Percentiles rank a stretch among this genome's conserved stretches.
Evolutionary conservation across 208 protist species (phyloP).

Genomic region (Entamoeba invadens): DNA sequence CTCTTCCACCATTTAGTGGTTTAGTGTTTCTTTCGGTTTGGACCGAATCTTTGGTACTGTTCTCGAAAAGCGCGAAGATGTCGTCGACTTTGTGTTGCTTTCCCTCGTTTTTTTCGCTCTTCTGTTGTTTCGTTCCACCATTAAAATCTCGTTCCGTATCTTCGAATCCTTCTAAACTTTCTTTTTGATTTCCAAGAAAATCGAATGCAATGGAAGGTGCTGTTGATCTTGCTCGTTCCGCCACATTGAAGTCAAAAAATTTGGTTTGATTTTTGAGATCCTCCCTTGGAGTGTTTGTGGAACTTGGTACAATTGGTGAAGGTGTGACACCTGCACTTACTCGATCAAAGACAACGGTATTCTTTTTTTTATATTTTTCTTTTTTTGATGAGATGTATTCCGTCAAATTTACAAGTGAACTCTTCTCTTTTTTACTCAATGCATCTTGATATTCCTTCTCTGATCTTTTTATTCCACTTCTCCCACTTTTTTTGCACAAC

Average conservation of each 20-base stretch:
- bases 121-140: too few relatives aligned
- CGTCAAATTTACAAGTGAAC: background rate
- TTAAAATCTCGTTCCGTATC: too few relatives aligned
- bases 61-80: too few relatives aligned
- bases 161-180: too few relatives aligned
- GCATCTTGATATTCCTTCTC: background rate
- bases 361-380: background rate
- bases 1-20: too few relatives aligned
- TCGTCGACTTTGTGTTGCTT: too few relatives aligned
- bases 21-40: too few relatives aligned
- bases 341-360: too few relatives aligned
- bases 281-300: background rate
- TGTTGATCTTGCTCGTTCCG: background rate
- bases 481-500: background rate
- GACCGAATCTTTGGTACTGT: too few relatives aligned
- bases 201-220: background rate
- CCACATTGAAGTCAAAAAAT: background rate
- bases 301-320: background rate
- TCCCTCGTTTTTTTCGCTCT: too few relatives aligned
- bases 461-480: background rate
- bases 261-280: background rate
- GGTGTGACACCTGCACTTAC: background rate
- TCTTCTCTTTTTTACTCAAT: background rate
- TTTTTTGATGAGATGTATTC: background rate
- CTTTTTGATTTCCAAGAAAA: background rate